phyloP scores from a whole-genome alignment of 2,329 filamentous ascomycete species.

The Coniochaeta pulveracea region DNA sequence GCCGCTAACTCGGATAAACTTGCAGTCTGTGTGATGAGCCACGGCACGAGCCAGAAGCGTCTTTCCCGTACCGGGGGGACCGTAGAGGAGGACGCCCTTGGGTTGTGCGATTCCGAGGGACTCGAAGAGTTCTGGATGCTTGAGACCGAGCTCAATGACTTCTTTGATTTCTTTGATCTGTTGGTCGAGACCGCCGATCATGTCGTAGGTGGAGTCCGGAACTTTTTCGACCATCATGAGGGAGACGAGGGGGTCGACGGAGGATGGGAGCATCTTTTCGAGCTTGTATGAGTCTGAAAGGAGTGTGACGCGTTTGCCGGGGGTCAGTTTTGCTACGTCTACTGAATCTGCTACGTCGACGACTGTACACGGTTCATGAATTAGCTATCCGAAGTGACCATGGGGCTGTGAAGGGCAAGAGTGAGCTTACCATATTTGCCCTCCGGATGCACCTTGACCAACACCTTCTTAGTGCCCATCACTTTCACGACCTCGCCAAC shows the following conservation, averaged over 20 bases:
- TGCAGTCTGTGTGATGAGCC: constrained; percentile 97
- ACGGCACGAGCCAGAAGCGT: constrained; percentile 90
- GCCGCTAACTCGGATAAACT: constrained; percentile 94
- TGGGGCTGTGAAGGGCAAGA: too few relatives aligned
- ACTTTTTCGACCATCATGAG: constrained; percentile 99
- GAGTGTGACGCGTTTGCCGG: constrained; percentile 93
- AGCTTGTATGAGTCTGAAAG: constrained; percentile 97
- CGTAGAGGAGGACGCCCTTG: constrained; percentile 94
- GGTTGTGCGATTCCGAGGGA: constrained; percentile 97
- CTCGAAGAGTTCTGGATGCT: constrained; percentile 97
- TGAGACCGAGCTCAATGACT: constrained; percentile 95
- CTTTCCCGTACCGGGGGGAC: constrained; percentile 93
- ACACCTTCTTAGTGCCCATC: constrained; percentile 98
- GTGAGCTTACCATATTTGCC: constrained; percentile 84
- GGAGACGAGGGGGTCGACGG: constrained; percentile 93
- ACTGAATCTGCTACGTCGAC: constrained; percentile 93
- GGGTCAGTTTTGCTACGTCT: constrained; percentile 88
- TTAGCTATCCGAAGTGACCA: too few relatives aligned
- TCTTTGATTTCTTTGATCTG: constrained; percentile 99
- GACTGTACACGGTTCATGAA: too few relatives aligned
- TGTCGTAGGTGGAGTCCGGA: constrained; percentile 98
- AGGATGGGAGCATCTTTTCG: constrained; percentile 96
- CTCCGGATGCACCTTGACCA: constrained; percentile 98
- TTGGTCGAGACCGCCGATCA: constrained; percentile 97
- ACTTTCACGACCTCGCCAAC: constrained; percentile 99